Conservation (phyloP, 768 basidiomycete genomes). For the Hygrophorus russula region DNA sequence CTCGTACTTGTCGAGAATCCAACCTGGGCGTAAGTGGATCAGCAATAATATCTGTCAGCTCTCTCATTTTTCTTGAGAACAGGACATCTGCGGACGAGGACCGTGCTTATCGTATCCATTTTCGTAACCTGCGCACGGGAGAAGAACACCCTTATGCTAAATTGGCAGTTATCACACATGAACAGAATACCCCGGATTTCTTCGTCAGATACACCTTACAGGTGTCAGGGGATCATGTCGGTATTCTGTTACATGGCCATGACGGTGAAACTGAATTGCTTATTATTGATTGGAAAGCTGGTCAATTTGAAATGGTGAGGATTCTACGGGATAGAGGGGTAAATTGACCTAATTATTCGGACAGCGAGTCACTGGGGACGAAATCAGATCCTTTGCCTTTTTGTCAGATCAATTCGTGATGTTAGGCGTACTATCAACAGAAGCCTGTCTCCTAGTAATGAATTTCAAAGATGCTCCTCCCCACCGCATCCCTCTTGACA, state of each 20-base stretch:
- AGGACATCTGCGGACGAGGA: background rate
- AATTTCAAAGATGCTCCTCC: slow-evolving; percentile 25
- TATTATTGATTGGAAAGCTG: slow-evolving; percentile 3
- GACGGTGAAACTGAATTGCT: background rate
- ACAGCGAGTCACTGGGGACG: slow-evolving; percentile 15
- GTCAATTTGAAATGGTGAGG: background rate
- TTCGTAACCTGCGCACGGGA: slow-evolving; percentile 1
- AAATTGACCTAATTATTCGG: background rate
- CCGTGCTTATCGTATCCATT: background rate
- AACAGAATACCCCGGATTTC: background rate
- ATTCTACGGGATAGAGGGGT: background rate
- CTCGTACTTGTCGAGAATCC: slow-evolving; percentile 1
- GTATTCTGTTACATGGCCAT: background rate
- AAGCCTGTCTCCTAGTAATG: slow-evolving; percentile 23
- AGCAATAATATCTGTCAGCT: background rate
- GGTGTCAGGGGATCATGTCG: background rate
- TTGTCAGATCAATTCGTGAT: slow-evolving; percentile 29
- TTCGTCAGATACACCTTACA: background rate
- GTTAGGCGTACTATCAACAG: slow-evolving; percentile 17
- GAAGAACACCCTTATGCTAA: background rate
- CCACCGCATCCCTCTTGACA: slow-evolving; percentile 10
- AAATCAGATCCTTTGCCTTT: slow-evolving; percentile 30
- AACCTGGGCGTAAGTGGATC: background rate
- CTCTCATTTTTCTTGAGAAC: background rate
- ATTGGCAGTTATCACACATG: background rate